Evolutionary conservation across 2,329 filamentous ascomycete species (phyloP).

Genomic region (Dactylonectria estremocensis): DNA sequence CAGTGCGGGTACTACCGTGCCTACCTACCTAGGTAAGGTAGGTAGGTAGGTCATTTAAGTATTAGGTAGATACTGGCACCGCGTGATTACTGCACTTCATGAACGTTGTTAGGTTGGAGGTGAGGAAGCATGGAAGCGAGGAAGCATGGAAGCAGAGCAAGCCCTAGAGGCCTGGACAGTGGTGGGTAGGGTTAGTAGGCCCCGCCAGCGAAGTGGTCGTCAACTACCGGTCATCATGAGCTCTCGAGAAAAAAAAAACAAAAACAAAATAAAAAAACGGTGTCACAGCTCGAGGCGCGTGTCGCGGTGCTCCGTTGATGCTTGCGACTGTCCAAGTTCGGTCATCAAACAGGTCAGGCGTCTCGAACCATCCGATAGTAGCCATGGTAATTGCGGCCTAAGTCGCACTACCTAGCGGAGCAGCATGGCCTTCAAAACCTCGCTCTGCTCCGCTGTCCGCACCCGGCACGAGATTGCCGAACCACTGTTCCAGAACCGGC

Average conservation of each 20-base stretch:
- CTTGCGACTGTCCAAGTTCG: conserved; percentile 12
- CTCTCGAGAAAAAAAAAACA: background rate
- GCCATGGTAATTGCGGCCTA: background rate
- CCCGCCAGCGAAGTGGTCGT: too few relatives aligned
- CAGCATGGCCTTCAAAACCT: background rate
- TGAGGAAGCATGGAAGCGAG: too few relatives aligned
- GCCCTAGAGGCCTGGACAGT: too few relatives aligned
- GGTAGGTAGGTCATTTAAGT: too few relatives aligned
- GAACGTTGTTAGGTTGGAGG: background rate
- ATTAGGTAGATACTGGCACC: too few relatives aligned
- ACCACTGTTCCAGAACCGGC: conserved; percentile 9
- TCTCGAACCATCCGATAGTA: conserved; percentile 21
- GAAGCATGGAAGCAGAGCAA: too few relatives aligned
- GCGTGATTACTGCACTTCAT: background rate
- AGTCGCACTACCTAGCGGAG: background rate
- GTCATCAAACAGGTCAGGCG: conserved; percentile 31
- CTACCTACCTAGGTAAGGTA: background rate
- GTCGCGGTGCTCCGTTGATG: background rate
- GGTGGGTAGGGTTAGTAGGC: too few relatives aligned
- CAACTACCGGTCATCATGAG: too few relatives aligned
- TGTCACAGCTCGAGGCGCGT: background rate
- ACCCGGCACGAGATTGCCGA: conserved; percentile 32
- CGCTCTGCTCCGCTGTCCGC: conserved; percentile 11
- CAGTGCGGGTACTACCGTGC: background rate
- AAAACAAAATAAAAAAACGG: too few relatives aligned